Evolutionary conservation across 129 eudicot genomes (phyloP).

Genomic region (Saposhnikovia divaricata): DNA sequence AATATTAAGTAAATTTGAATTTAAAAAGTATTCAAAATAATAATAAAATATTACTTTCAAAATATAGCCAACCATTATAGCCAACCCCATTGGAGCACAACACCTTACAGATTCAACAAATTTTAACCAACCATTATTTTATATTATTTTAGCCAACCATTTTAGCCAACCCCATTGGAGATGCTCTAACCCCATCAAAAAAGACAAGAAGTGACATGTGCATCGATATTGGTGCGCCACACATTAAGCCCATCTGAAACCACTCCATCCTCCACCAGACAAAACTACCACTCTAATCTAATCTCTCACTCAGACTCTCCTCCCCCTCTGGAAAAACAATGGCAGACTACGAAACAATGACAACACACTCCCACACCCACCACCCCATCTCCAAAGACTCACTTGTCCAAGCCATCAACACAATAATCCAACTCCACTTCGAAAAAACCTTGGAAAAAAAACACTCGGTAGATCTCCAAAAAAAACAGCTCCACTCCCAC

Average conservation of each 20-base stretch:
- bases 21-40: too few species aligned
- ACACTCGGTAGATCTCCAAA: slow-evolving; percentile 77
- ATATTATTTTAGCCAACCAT: too few species aligned
- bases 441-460: slow-evolving; percentile 98
- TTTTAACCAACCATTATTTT: too few species aligned
- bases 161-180: fast-evolving
- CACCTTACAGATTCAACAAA: too few species aligned
- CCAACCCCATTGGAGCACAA: too few species aligned
- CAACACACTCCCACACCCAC: slow-evolving; percentile 24
- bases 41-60: too few species aligned
- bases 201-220: neutral
- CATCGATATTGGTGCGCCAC: neutral
- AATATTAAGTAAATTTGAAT: too few species aligned
- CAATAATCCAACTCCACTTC: slow-evolving; percentile 95
- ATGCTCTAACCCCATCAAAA: too few species aligned
- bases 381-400: slow-evolving; percentile 58
- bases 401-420: slow-evolving; percentile 83
- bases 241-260: neutral
- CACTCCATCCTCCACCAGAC: neutral
- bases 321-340: slow-evolving; percentile 2
- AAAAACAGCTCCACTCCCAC: slow-evolving; percentile 74
- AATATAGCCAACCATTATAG: too few species aligned
- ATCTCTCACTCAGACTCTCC: too few species aligned
- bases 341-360: slow-evolving; percentile 64
- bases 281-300: neutral